Base-by-base conservation (phyloP, 805 yeast species). In the Cyberlindnera maclurae region DNA sequence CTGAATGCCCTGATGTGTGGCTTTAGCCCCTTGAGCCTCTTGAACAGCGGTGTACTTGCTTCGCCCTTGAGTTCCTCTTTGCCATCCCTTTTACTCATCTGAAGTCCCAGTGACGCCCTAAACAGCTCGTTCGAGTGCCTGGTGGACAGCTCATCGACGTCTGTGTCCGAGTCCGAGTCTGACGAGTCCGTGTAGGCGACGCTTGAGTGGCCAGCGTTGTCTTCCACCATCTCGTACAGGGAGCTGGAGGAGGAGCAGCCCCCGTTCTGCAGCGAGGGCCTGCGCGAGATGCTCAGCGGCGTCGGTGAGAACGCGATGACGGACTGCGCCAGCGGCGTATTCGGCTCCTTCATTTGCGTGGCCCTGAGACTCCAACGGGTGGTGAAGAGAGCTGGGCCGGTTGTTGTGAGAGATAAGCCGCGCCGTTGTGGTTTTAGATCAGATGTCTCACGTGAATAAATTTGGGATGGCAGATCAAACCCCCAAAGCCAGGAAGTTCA, bases 1-100 rank as follows among this genome's bases (percentile, higher is more conserved):
- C 47, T 41, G 16, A 55, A 51, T 1, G 59, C 53, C 41, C 54
- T 51, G 34, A 52, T 17, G 31, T 54, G 57, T 6, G 59, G 59
- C 27, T 49, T 55, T 12, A 55, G 31, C 2, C 47, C 36, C 7
- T 54, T 50, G 3, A 54, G 31, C 31, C 58, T 41, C 55, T 51
- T 54, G 42, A 55, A 52, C 2, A 55, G 48, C 4, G 59, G 58
- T 1, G 58, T 50, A 36, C 41, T 10, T 27, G 31, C 12, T 29
- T 22, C 4, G 29, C 18, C 12, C 6, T 26, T n/a, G 29, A 16
- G 4, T 22, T 35, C n/a, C 26, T 40, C 38, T 10, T 26, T 24
- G 31, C 28, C 38, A 39, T 9, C 49, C 47, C 1, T 43, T 33
- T 22, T 43, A 26, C 26, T 36, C 17, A 33, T 40, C 37, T 42